phyloP scores from a whole-genome alignment of 2,329 filamentous ascomycete genomes.

The Neurospora sp. region DNA sequence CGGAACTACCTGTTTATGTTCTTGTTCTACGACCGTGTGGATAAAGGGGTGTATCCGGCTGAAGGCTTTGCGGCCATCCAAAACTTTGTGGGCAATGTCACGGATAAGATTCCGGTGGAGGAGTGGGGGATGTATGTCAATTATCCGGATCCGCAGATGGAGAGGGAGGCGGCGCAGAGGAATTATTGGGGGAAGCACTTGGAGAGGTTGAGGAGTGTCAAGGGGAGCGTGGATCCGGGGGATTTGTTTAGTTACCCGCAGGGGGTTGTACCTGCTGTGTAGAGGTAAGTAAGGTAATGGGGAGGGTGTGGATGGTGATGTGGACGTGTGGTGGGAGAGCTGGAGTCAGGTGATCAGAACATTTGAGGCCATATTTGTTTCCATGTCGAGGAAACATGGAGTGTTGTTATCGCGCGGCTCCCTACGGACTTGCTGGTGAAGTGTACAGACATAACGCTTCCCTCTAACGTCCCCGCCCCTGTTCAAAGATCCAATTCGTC shows the following conservation, averaged over 20 bases:
- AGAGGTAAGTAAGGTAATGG: slow-evolving; percentile 17
- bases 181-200: slow-evolving; percentile 30
- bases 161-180: slow-evolving; percentile 22
- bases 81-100: slow-evolving; percentile 26
- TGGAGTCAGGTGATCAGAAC: neutral
- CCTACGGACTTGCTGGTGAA: neutral
- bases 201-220: slow-evolving; percentile 24
- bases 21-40: slow-evolving; percentile 35
- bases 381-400: neutral
- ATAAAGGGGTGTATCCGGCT: slow-evolving; percentile 22
- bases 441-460: neutral
- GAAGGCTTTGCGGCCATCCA: slow-evolving; percentile 26
- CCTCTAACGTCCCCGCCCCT: neutral
- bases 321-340: neutral
- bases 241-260: slow-evolving; percentile 33
- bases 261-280: slow-evolving; percentile 22
- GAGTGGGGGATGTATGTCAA: slow-evolving; percentile 33
- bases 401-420: neutral
- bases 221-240: slow-evolving; percentile 26
- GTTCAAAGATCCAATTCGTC: neutral
- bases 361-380: neutral
- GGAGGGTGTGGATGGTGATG: slow-evolving; percentile 3
- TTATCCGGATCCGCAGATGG: slow-evolving; percentile 29
- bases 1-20: slow-evolving; percentile 39
- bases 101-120: slow-evolving; percentile 16